These are phyloP conservation scores for Lepidium didymum DNA, from an alignment of 345 rosid genomes.

Conservation along the genomic window DNA sequence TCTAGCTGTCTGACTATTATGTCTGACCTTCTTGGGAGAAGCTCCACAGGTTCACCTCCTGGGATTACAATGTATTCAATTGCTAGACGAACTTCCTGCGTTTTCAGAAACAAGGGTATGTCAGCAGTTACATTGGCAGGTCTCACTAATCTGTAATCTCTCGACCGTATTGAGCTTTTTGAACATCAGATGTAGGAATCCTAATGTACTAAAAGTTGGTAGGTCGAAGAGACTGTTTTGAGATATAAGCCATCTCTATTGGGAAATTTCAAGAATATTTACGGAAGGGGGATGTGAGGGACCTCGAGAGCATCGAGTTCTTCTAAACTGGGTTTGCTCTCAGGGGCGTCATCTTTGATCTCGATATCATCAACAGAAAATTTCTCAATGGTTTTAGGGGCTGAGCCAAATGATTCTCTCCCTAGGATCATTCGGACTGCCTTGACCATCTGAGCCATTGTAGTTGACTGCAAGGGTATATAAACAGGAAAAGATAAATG, in stretches of 20 bases:
- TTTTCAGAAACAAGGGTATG: neutral
- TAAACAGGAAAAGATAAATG: neutral
- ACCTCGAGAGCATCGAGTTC: slow-evolving; percentile 99
- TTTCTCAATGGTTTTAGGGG: slow-evolving; percentile 29
- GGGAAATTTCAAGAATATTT: neutral
- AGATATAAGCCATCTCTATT: neutral
- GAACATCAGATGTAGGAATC: neutral
- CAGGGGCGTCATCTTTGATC: slow-evolving; percentile 82
- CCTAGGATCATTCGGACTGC: slow-evolving; percentile 86
- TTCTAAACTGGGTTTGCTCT: slow-evolving; percentile 80
- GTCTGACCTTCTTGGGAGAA: slow-evolving; percentile 81
- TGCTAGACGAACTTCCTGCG: slow-evolving; percentile 82
- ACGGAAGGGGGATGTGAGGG: neutral
- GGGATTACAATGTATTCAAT: slow-evolving; percentile 93
- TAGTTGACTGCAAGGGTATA: slow-evolving; percentile 59
- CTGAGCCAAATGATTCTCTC: slow-evolving; percentile 53
- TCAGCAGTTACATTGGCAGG: neutral
- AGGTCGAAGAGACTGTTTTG: neutral
- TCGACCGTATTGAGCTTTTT: neutral
- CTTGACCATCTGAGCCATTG: slow-evolving; percentile 97
- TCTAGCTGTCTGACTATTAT: slow-evolving; percentile 82
- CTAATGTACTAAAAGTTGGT: neutral
- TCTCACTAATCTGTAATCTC: neutral
- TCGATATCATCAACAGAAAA: slow-evolving; percentile 47
- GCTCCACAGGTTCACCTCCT: slow-evolving; percentile 94